Percentiles rank a stretch among this genome's conserved stretches.
These are phyloP conservation scores for Phaseolus coccineus DNA, from an alignment of 331 rosid genomes.

Conservation along the genomic window DNA sequence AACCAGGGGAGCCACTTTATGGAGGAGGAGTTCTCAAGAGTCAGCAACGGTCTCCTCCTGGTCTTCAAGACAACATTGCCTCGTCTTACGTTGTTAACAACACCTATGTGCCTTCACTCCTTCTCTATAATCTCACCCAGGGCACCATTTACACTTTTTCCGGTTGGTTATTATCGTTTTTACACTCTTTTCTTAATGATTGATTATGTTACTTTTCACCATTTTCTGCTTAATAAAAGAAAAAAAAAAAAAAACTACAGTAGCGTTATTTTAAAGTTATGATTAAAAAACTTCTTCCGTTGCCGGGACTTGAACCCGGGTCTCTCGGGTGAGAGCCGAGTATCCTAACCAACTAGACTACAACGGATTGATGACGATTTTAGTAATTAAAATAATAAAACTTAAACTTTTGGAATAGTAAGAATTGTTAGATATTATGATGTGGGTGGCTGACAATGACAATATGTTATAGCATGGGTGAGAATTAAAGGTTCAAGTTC, in stretches of 20 bases:
- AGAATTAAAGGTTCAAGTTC: slow-evolving; percentile 60
- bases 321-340: slow-evolving; percentile 43
- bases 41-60: not conserved
- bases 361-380: slow-evolving; percentile 51
- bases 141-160: slow-evolving; percentile 70
- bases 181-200: not conserved
- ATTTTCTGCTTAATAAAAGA: not conserved
- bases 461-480: slow-evolving; percentile 68
- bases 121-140: slow-evolving; percentile 60
- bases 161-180: slow-evolving; percentile 48
- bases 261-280: too few species aligned
- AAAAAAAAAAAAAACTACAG: not conserved
- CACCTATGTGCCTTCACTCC: slow-evolving; percentile 52
- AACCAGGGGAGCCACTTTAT: slow-evolving; percentile 69
- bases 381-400: too few species aligned
- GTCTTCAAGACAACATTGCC: slow-evolving; percentile 4
- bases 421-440: not conserved
- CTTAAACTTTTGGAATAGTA: not conserved
- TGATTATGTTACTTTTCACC: not conserved
- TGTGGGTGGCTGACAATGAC: not conserved
- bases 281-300: slow-evolving; percentile 43
- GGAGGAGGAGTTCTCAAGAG: slow-evolving; percentile 66
- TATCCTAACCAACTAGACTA: slow-evolving; percentile 86
- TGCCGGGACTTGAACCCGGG: slow-evolving; percentile 45
- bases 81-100: not conserved